A percentile compares a stretch with the other conserved stretches of the same genome.
These are phyloP conservation scores for Ophiocordyceps unilateralis DNA, from an alignment of 2,329 filamentous ascomycete species.

Conservation along the genomic window DNA sequence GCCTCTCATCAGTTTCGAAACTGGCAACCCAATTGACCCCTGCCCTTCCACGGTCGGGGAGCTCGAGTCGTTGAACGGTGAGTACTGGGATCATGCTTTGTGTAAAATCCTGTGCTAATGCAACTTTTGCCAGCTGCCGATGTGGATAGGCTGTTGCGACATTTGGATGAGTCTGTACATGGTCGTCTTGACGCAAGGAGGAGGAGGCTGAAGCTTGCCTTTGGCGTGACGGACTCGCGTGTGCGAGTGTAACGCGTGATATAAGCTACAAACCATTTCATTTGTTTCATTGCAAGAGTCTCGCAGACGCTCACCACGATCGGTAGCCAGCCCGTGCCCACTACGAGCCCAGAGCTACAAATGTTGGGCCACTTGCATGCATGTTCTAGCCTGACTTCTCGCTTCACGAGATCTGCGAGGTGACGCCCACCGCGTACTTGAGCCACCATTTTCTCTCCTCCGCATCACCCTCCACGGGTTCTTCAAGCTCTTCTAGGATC, in stretches of 20 bases:
- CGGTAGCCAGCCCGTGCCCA: no score
- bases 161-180: background rate
- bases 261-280: no score
- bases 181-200: background rate
- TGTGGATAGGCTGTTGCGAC: background rate
- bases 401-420: background rate
- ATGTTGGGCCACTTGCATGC: no score
- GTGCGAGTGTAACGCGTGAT: background rate
- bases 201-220: background rate
- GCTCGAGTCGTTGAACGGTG: background rate
- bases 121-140: background rate
- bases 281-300: no score
- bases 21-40: background rate
- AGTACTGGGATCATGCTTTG: background rate
- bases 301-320: no score
- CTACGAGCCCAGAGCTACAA: no score
- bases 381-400: background rate
- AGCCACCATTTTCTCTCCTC: background rate
- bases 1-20: background rate
- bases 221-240: background rate
- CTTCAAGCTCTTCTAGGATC: background rate
- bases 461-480: background rate
- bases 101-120: background rate
- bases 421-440: background rate
- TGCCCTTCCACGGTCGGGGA: background rate